Evolutionary conservation across 495 filamentous ascomycete genomes (phyloP), one percentile per base, ranked within the genome.

Genomic region (Articulospora tetracladia): DNA sequence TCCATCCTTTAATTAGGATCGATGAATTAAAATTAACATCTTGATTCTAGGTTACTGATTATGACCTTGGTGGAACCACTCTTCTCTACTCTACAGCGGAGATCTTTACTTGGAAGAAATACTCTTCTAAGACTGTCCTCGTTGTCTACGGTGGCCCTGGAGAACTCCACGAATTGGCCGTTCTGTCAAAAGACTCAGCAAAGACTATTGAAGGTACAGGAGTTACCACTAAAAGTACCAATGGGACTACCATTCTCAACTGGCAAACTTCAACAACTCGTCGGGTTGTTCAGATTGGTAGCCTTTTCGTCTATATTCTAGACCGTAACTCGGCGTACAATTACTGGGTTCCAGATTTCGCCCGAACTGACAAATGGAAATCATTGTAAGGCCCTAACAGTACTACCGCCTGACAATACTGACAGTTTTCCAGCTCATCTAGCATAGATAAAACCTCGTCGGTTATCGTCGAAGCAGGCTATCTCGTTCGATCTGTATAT

Each of bases 71-170:
- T 0, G 81, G 80, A n/a, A 76, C 75, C 0, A 84, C 77, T 10
- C 68, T 93, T 20, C 71, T 91, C 3, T 93, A 92, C 73, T 91
- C 86, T 0, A 87, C 89, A 4, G 87, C 84, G 0, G 89, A 94
- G 58, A 78, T 91, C 26, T 90, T 90, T 56, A 90, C 86, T 0
- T 87, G 83, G 84, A 83, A 87, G 69, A 75, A 79, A 49, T 81
- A 83, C 62, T 78, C 74, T n/a, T 66, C 77, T 8, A 79, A 77
- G 60, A 88, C 83, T 25, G 73, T 88, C 1, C 72, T 92, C 3
- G 73, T 92, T 20, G 63, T 94, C 13, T 93, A 90, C 61, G 89
- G 88, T 19, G 87, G 82, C 7, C 69, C 80, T n/a, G 78, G 76
- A 2, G 90, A 93, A 66, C 78, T 77, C 3, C 87, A 93, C 63